Evolutionary conservation across 2,329 filamentous ascomycete genomes (phyloP).

Genomic region (Tolypocladium ovalisporum): DNA sequence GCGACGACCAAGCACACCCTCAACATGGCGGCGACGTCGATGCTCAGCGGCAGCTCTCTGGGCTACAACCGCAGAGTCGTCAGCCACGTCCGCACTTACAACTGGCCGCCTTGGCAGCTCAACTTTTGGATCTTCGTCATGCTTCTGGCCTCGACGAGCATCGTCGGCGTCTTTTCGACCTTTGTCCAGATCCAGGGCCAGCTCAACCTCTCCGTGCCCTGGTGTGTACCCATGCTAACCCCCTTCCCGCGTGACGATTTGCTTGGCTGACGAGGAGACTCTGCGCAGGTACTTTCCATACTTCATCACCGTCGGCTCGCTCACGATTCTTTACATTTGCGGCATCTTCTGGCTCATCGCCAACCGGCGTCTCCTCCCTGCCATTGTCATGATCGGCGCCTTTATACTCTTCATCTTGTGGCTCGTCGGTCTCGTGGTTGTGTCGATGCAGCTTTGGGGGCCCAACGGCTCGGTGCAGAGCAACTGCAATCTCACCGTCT

Average conservation of each 20-base stretch:
- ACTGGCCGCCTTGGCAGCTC: slow-evolving; percentile 57
- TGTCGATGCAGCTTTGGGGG: slow-evolving; percentile 53
- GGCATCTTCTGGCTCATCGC: slow-evolving; percentile 53
- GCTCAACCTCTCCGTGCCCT: slow-evolving; percentile 44
- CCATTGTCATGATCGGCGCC: slow-evolving; percentile 51
- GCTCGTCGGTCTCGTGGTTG: slow-evolving; percentile 53
- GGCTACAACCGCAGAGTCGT: slow-evolving; percentile 31
- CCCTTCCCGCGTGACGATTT: background rate
- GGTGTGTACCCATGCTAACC: slow-evolving; percentile 33
- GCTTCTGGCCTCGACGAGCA: slow-evolving; percentile 45
- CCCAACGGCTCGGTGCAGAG: slow-evolving; percentile 45
- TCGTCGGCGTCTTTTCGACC: slow-evolving; percentile 50
- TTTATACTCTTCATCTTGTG: slow-evolving; percentile 59
- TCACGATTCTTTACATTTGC: slow-evolving; percentile 57
- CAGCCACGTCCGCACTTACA: slow-evolving; percentile 46
- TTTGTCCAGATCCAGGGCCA: slow-evolving; percentile 50
- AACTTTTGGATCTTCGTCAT: slow-evolving; percentile 59
- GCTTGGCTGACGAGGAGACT: background rate
- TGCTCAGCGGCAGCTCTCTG: slow-evolving; percentile 25
- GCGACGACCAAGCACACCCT: background rate
- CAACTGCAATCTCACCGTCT: slow-evolving; percentile 49
- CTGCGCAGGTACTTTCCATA: slow-evolving; percentile 55
- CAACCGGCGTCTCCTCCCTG: slow-evolving; percentile 47
- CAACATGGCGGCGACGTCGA: slow-evolving; percentile 2
- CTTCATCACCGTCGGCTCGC: slow-evolving; percentile 45